Base-by-base conservation (phyloP, 441 rosid genomes). In the Mallotus japonicus region DNA sequence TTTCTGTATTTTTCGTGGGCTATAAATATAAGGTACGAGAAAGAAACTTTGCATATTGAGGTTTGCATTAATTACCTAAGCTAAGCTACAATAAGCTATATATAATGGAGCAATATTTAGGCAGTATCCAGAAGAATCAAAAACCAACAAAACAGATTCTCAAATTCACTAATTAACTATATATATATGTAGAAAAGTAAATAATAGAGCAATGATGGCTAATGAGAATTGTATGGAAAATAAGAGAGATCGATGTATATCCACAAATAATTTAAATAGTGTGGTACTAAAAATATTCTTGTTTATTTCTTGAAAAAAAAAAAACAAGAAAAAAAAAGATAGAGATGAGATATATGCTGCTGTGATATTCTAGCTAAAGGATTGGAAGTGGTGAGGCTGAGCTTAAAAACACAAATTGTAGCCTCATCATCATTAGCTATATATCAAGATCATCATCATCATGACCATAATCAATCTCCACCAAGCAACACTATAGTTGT, bases 1-100 rank as follows among this genome's bases (percentile, higher is more conserved):
- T 32, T 46, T 59, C 55, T 50, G 5, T 1, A 49, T 50, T 50
- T 14, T 67, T 77, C 73, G 62, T 54, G 65, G 70, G 40, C 55
- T 42, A 58, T 74, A 37, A 37, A 4, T 37, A 75, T 72, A 73
- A 32, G 65, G 79, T 80, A 79, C 84, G 67, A 81, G 79, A 79
- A 78, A 37, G 40, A 71, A 71, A 59, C 40, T 44, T 74, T 59
- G 75, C 66, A 67, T 47, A 16, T 58, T 55, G 15, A 53, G 42
- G 47, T 63, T 17, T 77, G 77, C 62, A 74, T 58, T 73, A 42
- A 40, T 14, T 19, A 42, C 24, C 22, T 13, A 37, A 37, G 40
- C 40, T 37, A 37, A 37, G 40, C 40, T 37, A 37, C 6, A 8
- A 12, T 47, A 16, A 75, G 60, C 53, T 53, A 22, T 42, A 24